These are phyloP conservation scores for Neocatenulostroma microsporum DNA, from an alignment of 2,329 filamentous ascomycete genomes.

Conservation along the genomic window DNA sequence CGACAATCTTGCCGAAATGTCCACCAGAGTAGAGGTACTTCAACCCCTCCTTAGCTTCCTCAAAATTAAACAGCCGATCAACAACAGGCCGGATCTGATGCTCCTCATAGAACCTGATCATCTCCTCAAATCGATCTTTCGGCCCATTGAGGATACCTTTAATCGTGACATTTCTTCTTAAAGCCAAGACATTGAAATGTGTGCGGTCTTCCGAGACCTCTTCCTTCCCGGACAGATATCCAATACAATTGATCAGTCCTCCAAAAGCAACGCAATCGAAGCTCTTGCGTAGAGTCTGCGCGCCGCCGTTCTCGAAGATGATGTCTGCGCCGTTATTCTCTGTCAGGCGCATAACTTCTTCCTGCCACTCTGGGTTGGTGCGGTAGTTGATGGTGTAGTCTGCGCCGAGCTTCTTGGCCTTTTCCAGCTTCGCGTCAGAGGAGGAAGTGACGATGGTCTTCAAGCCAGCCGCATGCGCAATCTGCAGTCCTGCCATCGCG, in stretches of 20 bases:
- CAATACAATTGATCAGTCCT: slow-evolving; percentile 35
- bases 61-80: slow-evolving; percentile 34
- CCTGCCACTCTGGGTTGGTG: slow-evolving; percentile 51
- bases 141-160: slow-evolving; percentile 56
- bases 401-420: slow-evolving; percentile 50
- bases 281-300: slow-evolving; percentile 40
- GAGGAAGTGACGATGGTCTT: slow-evolving; percentile 53
- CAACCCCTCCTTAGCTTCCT: slow-evolving; percentile 27
- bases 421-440: slow-evolving; percentile 46
- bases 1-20: slow-evolving; percentile 33
- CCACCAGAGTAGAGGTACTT: slow-evolving; percentile 30
- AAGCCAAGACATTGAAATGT: slow-evolving; percentile 52
- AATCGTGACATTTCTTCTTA: slow-evolving; percentile 45
- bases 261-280: slow-evolving; percentile 38
- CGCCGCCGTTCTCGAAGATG: slow-evolving; percentile 46
- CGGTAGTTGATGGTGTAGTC: slow-evolving; percentile 56
- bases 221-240: slow-evolving; percentile 45
- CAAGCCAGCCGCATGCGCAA: slow-evolving; percentile 37
- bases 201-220: slow-evolving; percentile 48
- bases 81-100: slow-evolving; percentile 37
- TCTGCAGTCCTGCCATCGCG: slow-evolving; percentile 34
- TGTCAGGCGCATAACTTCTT: slow-evolving; percentile 45
- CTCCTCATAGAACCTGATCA: slow-evolving; percentile 36
- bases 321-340: slow-evolving; percentile 38
- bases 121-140: slow-evolving; percentile 43